Evolutionary conservation across 805 yeast species (phyloP), one percentile per base, ranked within the genome.

Genomic region (Grigorovia transvaalensis): DNA sequence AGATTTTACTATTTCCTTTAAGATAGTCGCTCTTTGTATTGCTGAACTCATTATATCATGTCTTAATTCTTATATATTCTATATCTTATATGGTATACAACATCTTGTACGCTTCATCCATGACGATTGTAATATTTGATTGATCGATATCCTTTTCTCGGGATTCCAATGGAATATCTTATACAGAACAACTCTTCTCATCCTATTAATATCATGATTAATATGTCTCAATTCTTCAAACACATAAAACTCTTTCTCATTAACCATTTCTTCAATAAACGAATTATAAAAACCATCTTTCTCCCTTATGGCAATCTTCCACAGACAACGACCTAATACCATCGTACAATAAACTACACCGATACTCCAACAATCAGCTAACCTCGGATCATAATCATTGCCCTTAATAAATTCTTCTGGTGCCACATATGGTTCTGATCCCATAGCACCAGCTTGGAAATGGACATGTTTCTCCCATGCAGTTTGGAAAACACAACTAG

Each of bases 351-450:
- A 84, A 20, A 85, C 76, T 1, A 90, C 77, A 44, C 96, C 97
- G 44, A 82, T 67, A 2, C 96, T 86, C 97, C 97, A 90, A 52
- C 85, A 78, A 66, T 90, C 97, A 45, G 86, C 91, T 29, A 81
- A 74, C 45, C 89, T 70, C 15, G 95, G 88, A 58, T 88, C 95
- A 61, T 85, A 85, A 44, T 73, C 71, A 46, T 71, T 74, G 47
- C 75, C 74, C 5, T 71, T 65, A 19, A 64, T 63, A 63, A 79
- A 85, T 66, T 89, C 96, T 64, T 89, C 97, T 0, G 97, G 97
- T 0, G 96, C 87, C 63, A 89, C 88, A 67, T 88, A 90, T 1
- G 96, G 93, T 53, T 82, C 91, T 1, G 95, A 85, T 3, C 97
- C 97, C 61, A 90, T 80, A 2, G 84, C 78, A 18, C 96, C 96